phyloP scores from a whole-genome alignment of 352 stramenopile genomes.

The Globisporangium acanthophoron region DNA sequence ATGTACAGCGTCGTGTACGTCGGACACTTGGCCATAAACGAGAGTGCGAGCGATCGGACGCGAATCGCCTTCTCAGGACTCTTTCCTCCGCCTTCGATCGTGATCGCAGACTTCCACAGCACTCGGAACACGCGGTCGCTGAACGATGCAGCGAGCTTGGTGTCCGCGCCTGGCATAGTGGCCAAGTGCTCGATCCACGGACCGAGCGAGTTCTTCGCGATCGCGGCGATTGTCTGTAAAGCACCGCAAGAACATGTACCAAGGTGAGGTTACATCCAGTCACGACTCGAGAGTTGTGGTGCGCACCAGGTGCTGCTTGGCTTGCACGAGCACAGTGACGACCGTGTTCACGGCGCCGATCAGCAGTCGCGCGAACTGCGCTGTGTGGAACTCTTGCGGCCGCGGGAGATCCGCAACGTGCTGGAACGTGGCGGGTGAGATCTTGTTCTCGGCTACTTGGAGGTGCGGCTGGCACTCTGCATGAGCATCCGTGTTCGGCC shows the following conservation, averaged over 20 bases:
- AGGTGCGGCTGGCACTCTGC: slow-evolving; percentile 5
- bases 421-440: slow-evolving; percentile 14
- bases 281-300: neutral
- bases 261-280: neutral
- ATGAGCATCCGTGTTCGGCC: neutral
- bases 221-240: slow-evolving; percentile 18
- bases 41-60: slow-evolving; percentile 41
- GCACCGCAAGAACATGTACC: too few species aligned
- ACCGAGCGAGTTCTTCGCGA: slow-evolving; percentile 20
- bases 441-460: slow-evolving; percentile 5
- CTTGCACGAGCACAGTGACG: slow-evolving; percentile 24
- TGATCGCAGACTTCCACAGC: slow-evolving; percentile 60
- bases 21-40: slow-evolving; percentile 63
- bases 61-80: slow-evolving; percentile 21
- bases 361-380: slow-evolving; percentile 45
- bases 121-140: slow-evolving; percentile 64
- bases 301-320: slow-evolving; percentile 29
- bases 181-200: slow-evolving; percentile 56
- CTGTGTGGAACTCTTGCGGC: slow-evolving; percentile 27
- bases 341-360: slow-evolving; percentile 38
- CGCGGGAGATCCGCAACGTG: slow-evolving; percentile 32
- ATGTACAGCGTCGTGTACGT: slow-evolving; percentile 54
- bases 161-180: slow-evolving; percentile 25
- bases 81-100: slow-evolving; percentile 16
- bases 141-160: slow-evolving; percentile 52